Evolutionary conservation across 352 stramenopile genomes (phyloP).

Genomic region (Globisporangium paroecandrum): DNA sequence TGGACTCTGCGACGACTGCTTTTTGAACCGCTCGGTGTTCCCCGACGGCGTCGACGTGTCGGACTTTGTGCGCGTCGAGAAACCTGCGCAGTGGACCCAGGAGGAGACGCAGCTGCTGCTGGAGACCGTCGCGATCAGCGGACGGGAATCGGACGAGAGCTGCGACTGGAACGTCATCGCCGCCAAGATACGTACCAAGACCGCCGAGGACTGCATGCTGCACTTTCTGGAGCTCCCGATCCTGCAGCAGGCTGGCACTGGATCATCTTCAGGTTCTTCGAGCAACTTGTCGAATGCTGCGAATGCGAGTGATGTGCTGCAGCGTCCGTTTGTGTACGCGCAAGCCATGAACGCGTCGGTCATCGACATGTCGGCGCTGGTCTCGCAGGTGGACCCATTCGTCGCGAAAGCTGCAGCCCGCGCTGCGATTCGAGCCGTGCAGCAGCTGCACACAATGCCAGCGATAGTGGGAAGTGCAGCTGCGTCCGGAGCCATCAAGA

Average conservation of each 20-base stretch:
- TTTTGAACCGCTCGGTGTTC: conserved; percentile 42
- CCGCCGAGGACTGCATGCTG: conserved; percentile 69
- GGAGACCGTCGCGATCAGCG: conserved; percentile 36
- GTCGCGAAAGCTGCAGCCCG: conserved; percentile 66
- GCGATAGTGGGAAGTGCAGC: conserved; percentile 4
- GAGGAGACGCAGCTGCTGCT: conserved; percentile 46
- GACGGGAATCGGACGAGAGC: conserved; percentile 29
- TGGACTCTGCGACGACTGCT: conserved; percentile 70
- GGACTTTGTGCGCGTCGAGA: conserved; percentile 52
- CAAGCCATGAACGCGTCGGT: conserved; percentile 50
- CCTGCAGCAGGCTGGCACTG: conserved; percentile 25
- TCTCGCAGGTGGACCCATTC: conserved; percentile 61
- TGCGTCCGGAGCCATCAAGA: conserved; percentile 8
- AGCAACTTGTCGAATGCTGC: background rate
- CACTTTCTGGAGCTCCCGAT: conserved; percentile 77
- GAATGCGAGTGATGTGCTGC: conserved; percentile 13
- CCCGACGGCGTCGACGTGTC: conserved; percentile 53
- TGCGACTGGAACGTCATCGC: conserved; percentile 81
- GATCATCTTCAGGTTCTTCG: background rate
- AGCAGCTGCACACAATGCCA: conserved; percentile 57
- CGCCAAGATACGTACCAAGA: conserved; percentile 62
- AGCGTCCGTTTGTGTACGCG: conserved; percentile 42
- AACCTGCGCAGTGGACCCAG: conserved; percentile 36
- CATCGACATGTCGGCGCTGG: conserved; percentile 45
- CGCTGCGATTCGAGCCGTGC: conserved; percentile 60